Conservation (phyloP, 2,329 filamentous ascomycete genomes). For the Cyanodermella asteris region DNA sequence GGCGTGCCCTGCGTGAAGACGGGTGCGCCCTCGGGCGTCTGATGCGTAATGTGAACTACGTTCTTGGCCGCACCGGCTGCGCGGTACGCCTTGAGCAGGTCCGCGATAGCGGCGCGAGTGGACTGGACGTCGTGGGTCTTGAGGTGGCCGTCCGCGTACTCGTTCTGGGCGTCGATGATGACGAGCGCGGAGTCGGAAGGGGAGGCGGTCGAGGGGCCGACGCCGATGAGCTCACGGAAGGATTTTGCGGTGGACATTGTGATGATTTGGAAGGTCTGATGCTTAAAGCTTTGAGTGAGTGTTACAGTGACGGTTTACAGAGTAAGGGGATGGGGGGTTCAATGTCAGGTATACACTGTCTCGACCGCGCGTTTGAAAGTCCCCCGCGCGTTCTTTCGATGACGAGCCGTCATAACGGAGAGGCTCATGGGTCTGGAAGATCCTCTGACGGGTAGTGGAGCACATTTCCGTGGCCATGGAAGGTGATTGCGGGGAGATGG, state of each 20-base stretch:
- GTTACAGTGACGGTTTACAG: too few species aligned
- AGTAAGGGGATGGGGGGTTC: too few species aligned
- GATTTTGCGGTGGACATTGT: constrained; percentile 12
- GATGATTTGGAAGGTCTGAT: too few species aligned
- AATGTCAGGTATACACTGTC: too few species aligned
- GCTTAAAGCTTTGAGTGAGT: too few species aligned
- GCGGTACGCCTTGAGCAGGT: constrained; percentile 39
- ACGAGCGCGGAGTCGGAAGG: constrained; percentile 36
- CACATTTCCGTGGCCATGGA: too few species aligned
- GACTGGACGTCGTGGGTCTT: constrained; percentile 30
- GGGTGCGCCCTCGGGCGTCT: constrained; percentile 36
- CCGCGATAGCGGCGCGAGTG: constrained; percentile 34
- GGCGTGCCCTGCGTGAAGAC: constrained; percentile 42
- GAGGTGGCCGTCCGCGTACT: constrained; percentile 35
- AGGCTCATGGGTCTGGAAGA: too few species aligned
- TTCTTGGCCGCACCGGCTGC: constrained; percentile 21
- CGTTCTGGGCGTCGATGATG: constrained; percentile 51
- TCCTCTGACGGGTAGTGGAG: too few species aligned
- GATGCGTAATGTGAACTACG: constrained; percentile 40
- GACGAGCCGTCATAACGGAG: too few species aligned
- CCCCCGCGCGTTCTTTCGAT: too few species aligned
- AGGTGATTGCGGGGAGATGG: too few species aligned
- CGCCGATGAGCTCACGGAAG: constrained; percentile 33
- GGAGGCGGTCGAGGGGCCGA: constrained; percentile 32
- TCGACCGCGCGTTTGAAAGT: too few species aligned